These are phyloP conservation scores for Ogataea corticis DNA, from an alignment of 805 yeast genomes.

Conservation along the genomic window DNA sequence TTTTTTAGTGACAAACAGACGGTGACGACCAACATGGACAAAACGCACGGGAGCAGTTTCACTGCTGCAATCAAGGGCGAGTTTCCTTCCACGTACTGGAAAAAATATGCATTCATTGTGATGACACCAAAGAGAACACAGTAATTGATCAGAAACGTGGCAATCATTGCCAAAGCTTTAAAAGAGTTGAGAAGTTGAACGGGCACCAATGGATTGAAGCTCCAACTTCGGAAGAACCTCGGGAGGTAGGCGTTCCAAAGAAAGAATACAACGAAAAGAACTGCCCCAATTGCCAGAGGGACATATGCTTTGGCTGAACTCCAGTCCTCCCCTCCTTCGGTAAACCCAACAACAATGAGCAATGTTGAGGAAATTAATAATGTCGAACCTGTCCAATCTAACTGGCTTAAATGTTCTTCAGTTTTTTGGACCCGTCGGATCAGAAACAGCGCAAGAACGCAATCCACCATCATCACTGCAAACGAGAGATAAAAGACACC, in stretches of 20 bases:
- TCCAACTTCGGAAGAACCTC: no score
- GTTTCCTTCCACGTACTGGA: conserved; percentile 31
- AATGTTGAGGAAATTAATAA: conserved; percentile 37
- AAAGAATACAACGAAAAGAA: no score
- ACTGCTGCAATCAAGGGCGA: conserved; percentile 38
- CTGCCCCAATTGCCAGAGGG: no score
- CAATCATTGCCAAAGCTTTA: background rate
- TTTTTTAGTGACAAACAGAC: background rate
- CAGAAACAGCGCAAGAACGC: conserved; percentile 22
- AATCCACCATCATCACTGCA: conserved; percentile 27
- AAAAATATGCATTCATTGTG: conserved; percentile 17
- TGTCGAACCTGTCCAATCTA: conserved; percentile 39
- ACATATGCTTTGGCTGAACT: conserved; percentile 33
- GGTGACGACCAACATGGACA: conserved; percentile 34
- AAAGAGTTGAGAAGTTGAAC: no score
- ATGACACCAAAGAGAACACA: conserved; percentile 9
- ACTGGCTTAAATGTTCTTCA: background rate
- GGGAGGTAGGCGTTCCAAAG: no score
- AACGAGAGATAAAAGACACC: conserved; percentile 40
- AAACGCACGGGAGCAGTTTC: conserved; percentile 36
- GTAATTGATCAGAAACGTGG: conserved; percentile 3
- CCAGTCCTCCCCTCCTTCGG: conserved; percentile 48
- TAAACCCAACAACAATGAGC: conserved; percentile 43
- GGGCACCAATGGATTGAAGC: no score
- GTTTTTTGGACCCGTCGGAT: conserved; percentile 32